These are phyloP conservation scores for Maudiozyma pseudohumilis DNA, from an alignment of 805 yeast genomes.

Conservation along the genomic window DNA sequence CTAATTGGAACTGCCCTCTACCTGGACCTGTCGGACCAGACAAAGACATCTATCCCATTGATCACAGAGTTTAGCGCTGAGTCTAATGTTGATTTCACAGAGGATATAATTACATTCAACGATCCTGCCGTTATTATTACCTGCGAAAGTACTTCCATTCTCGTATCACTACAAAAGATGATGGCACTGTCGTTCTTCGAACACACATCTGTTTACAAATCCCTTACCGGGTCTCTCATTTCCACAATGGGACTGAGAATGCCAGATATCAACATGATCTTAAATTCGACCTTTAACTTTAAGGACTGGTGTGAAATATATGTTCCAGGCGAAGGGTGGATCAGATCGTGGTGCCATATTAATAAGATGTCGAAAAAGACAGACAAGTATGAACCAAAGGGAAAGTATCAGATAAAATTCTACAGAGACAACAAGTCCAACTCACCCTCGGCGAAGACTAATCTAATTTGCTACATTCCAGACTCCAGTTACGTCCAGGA, in stretches of 20 bases:
- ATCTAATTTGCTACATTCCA: conserved; percentile 23
- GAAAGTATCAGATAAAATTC: conserved; percentile 22
- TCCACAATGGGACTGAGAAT: conserved; percentile 19
- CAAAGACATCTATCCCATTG: background rate
- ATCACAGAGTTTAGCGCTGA: conserved; percentile 1
- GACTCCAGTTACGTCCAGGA: conserved; percentile 24
- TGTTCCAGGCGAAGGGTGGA: conserved; percentile 24
- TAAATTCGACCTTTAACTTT: conserved; percentile 22
- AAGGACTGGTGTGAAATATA: conserved; percentile 30
- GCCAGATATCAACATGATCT: conserved; percentile 23
- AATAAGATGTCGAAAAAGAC: conserved; percentile 11
- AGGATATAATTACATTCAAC: conserved; percentile 1
- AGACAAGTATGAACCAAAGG: conserved; percentile 11
- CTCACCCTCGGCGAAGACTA: conserved; percentile 14
- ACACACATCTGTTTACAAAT: conserved; percentile 18
- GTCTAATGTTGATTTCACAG: background rate
- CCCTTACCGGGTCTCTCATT: conserved; percentile 23
- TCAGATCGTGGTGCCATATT: conserved; percentile 28
- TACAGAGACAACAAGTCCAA: conserved; percentile 22
- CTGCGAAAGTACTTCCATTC: conserved; percentile 1
- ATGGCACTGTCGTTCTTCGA: conserved; percentile 19
- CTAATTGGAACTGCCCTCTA: conserved; percentile 4
- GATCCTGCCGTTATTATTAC: conserved; percentile 4
- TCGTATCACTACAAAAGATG: conserved; percentile 7
- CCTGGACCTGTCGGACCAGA: conserved; percentile 1